Evolutionary conservation across 2,329 filamentous ascomycete species (phyloP), one percentile per base, ranked within the genome.

Genomic region (Rhexocercosporidium sp.): DNA sequence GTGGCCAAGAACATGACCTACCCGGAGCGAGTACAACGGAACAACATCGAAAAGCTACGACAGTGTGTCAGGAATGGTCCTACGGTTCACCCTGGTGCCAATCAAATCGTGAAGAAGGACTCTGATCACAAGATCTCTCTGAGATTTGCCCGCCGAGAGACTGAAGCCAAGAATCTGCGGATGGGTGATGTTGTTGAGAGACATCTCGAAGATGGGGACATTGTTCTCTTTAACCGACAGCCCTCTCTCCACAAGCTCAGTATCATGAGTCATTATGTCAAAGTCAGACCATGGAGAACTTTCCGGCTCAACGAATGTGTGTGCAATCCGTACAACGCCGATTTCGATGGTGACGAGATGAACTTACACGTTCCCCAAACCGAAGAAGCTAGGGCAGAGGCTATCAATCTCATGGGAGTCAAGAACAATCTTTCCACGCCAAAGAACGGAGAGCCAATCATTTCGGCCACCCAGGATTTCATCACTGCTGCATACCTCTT

Each of bases 281-380:
- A 97, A 79, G 89, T 99, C 59, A 89, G 96, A 59, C 96, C 95
- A 0, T 97, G 96, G 90, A 90, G 94, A 79, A 99, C 96, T 0
- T 98, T 99, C 78, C 91, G 96, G 64, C 85, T 99, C 20, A 99
- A 99, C 77, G 96, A 99, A 78, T 99, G 96, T 86, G 96, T 97
- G 1, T 99, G 96, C 80, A 94, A 92, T 69, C 96, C 96, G 3
- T 99, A 99, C 84, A 99, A 99, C 74, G 96, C 96, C 65, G 96
- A 99, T 86, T 99, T 99, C 73, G 96, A 99, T 75, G 96, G 96
- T 68, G 96, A 99, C 74, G 96, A 99, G 79, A 99, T 99, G 96
- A 99, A 99, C 75, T 81, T 99, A 57, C 96, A 99, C 80, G 94
- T 99, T 18, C 96, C 96, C 1, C 96, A 99, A 78, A 98, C 96